Base-by-base conservation (phyloP, 2,329 filamentous ascomycete species). In the Fusarium devonianum region DNA sequence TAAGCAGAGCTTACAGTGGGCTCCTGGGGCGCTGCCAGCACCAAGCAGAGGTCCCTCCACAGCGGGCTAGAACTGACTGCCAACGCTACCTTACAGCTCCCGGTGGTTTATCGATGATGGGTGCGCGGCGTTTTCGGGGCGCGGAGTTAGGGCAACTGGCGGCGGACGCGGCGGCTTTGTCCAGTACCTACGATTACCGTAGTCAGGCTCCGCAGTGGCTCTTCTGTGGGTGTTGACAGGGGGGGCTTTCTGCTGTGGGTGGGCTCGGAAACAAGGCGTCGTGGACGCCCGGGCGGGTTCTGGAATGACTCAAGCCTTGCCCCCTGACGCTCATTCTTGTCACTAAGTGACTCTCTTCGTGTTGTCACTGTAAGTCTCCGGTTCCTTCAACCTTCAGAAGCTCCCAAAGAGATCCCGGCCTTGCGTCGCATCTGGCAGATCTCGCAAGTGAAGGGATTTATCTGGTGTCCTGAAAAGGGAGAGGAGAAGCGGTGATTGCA, bases 291-390 rank as follows among this genome's bases (percentile, higher is more conserved):
- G 48, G 26, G 33, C 29, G 44, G 44, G 28, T 60, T 60, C 58
- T 65, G 62, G 62, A 64, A 65, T 65, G 62, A 65, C 50, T 65
- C 62, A 58, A 60, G 50, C 41, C 53, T 28, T 46, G 53, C 48
- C 43, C 50, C 49, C 34, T 56, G 45, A 36, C 25, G 58, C 35
- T 47, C 45, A 37, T 25, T 50, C 47, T 26, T 41, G 21, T 7
- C n/a, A 26, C n/a, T n/a, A n/a, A n/a, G n/a, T n/a, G n/a, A n/a
- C n/a, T n/a, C n/a, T n/a, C n/a, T n/a, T n/a, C n/a, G n/a, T n/a
- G n/a, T n/a, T n/a, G n/a, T n/a, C n/a, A n/a, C n/a, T n/a, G n/a
- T n/a, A n/a, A n/a, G n/a, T n/a, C n/a, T n/a, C n/a, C n/a, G n/a
- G n/a, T n/a, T n/a, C n/a, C n/a, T n/a, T n/a, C n/a, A n/a, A n/a